These are phyloP conservation scores for Mycena sp. DNA, from an alignment of 1,284 basidiomycete species.

Conservation along the genomic window DNA sequence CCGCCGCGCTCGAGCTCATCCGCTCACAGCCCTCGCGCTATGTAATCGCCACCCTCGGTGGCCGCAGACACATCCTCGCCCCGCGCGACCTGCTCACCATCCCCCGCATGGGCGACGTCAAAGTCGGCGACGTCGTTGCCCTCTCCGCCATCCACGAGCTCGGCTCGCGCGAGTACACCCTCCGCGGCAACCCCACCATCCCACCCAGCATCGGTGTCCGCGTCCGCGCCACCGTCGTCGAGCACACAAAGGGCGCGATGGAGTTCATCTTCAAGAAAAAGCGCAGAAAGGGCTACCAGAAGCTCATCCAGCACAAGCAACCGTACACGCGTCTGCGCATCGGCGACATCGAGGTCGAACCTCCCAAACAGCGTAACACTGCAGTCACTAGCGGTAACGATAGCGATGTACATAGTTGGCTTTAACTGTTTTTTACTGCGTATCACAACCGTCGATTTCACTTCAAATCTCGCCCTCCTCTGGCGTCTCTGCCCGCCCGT, in stretches of 20 bases:
- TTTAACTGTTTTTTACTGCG: too few species aligned
- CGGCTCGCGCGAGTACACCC: constrained; percentile 94
- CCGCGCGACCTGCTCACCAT: constrained; percentile 93
- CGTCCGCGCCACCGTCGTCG: constrained; percentile 90
- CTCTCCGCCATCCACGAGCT: constrained; percentile 94
- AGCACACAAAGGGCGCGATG: constrained; percentile 95
- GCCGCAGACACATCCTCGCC: constrained; percentile 88
- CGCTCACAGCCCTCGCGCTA: constrained; percentile 89
- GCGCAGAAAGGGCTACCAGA: constrained; percentile 93
- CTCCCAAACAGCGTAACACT: neutral
- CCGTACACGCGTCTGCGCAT: constrained; percentile 92
- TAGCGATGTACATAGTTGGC: neutral
- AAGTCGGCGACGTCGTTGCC: constrained; percentile 85
- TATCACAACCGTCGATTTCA: too few species aligned
- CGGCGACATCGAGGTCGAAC: constrained; percentile 62
- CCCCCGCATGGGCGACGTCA: constrained; percentile 84
- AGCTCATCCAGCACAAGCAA: constrained; percentile 85
- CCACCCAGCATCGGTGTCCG: constrained; percentile 65
- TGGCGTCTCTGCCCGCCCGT: constrained; percentile 66
- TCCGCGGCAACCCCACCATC: constrained; percentile 76
- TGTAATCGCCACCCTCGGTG: constrained; percentile 89
- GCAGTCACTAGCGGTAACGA: neutral
- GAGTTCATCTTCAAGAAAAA: constrained; percentile 96
- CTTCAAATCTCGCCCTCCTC: constrained; percentile 83
- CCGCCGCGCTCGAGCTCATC: constrained; percentile 71